These are phyloP conservation scores for Golubevia sp. DNA, from an alignment of 1,284 basidiomycete genomes.

Conservation along the genomic window DNA sequence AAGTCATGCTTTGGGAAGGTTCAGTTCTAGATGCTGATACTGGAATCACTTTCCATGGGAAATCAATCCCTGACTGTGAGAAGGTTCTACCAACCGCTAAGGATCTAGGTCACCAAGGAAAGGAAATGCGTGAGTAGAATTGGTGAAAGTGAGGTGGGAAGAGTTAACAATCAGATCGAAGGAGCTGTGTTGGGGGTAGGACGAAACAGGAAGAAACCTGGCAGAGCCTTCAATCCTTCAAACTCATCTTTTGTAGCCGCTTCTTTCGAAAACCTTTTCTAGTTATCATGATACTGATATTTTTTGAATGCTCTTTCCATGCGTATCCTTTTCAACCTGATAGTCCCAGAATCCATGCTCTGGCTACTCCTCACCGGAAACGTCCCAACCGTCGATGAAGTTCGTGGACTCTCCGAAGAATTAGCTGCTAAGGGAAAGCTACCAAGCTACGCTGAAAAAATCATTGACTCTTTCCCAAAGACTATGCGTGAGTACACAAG, in stretches of 20 bases:
- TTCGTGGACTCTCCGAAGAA: conserved; percentile 49
- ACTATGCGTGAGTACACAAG: conserved; percentile 26
- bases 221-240: no score
- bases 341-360: conserved; percentile 61
- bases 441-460: conserved; percentile 52
- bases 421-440: conserved; percentile 52
- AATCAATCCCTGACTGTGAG: conserved; percentile 57
- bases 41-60: conserved; percentile 61
- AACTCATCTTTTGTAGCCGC: no score
- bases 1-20: conserved; percentile 62
- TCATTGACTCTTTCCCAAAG: conserved; percentile 62
- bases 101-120: conserved; percentile 51
- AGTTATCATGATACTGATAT: no score
- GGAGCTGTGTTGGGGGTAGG: no score
- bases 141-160: no score
- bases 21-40: conserved; percentile 58
- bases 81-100: conserved; percentile 55
- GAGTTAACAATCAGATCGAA: no score
- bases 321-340: no score
- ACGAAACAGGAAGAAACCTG: no score
- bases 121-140: conserved; percentile 58
- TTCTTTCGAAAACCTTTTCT: no score
- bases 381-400: conserved; percentile 52
- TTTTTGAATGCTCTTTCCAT: no score
- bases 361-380: conserved; percentile 60